A percentile compares a stretch with the other conserved stretches of the same genome.
These are phyloP conservation scores for Aspergillus hortae DNA, from an alignment of 2,329 filamentous ascomycete species.

Conservation along the genomic window DNA sequence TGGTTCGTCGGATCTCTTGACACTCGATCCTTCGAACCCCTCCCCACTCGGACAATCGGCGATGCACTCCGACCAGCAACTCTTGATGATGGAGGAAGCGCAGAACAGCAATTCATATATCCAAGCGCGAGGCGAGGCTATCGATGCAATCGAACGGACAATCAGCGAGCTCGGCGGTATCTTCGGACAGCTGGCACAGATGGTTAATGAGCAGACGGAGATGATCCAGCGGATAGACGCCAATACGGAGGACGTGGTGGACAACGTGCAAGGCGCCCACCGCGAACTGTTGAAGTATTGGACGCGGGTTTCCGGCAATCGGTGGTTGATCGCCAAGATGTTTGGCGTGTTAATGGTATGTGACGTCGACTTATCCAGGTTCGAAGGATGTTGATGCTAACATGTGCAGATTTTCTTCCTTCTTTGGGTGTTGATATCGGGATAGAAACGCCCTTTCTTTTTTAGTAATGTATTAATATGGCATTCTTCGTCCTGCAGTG, in stretches of 20 bases:
- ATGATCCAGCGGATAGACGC: constrained; percentile 97
- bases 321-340: constrained; percentile 87
- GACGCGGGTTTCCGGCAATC: constrained; percentile 87
- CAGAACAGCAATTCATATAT: constrained; percentile 85
- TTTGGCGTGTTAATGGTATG: constrained; percentile 76
- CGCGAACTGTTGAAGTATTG: constrained; percentile 96
- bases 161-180: constrained; percentile 89
- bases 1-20: constrained; percentile 66
- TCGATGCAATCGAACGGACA: constrained; percentile 93
- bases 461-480: constrained; percentile 33
- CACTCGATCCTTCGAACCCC: constrained; percentile 66
- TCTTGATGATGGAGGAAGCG: constrained; percentile 91
- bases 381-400: constrained; percentile 5
- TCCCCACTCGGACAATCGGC: constrained; percentile 47
- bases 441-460: constrained; percentile 22
- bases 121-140: constrained; percentile 88
- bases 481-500: constrained; percentile 12
- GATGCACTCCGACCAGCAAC: constrained; percentile 73
- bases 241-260: constrained; percentile 95
- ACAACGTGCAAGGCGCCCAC: constrained; percentile 97
- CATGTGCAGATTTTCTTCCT: constrained; percentile 67
- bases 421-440: constrained; percentile 65
- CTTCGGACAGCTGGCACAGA: constrained; percentile 89
- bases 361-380: background rate
- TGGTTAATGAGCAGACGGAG: constrained; percentile 96